phyloP scores from a whole-genome alignment of 306 rosid genomes.

The Rosa rugosa region DNA sequence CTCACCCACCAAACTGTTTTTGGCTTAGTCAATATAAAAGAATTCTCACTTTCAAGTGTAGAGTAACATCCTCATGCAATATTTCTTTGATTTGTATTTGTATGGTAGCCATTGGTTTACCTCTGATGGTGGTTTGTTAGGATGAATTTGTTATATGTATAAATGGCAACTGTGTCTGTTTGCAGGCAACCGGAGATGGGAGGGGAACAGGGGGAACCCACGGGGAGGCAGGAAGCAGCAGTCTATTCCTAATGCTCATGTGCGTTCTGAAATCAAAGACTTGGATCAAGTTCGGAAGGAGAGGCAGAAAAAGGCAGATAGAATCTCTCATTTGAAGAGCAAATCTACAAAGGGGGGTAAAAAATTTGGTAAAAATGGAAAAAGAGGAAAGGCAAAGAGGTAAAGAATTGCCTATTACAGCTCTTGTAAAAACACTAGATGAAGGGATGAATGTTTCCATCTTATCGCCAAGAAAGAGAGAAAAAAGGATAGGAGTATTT shows the following conservation, averaged over 20 bases:
- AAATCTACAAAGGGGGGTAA: conserved; percentile 63
- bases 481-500: background rate
- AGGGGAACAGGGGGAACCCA: conserved; percentile 37
- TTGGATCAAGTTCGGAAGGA: conserved; percentile 82
- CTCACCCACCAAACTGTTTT: background rate
- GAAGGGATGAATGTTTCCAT: background rate
- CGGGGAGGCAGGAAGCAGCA: conserved; percentile 51
- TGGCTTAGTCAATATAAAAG: background rate
- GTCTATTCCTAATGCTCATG: conserved; percentile 62
- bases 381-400: conserved; percentile 45
- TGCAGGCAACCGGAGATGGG: conserved; percentile 44
- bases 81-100: background rate
- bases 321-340: conserved; percentile 49
- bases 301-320: conserved; percentile 68
- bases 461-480: background rate
- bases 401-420: background rate
- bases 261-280: conserved; percentile 80
- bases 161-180: background rate
- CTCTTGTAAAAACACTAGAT: background rate
- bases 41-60: background rate
- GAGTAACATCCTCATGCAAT: background rate
- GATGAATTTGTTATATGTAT: background rate
- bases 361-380: conserved; percentile 52
- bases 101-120: background rate
- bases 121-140: background rate